Evolutionary conservation across 148 eudicot genomes (phyloP), one percentile per base, ranked within the genome.

Genomic region (Vaccinium macrocarpon): DNA sequence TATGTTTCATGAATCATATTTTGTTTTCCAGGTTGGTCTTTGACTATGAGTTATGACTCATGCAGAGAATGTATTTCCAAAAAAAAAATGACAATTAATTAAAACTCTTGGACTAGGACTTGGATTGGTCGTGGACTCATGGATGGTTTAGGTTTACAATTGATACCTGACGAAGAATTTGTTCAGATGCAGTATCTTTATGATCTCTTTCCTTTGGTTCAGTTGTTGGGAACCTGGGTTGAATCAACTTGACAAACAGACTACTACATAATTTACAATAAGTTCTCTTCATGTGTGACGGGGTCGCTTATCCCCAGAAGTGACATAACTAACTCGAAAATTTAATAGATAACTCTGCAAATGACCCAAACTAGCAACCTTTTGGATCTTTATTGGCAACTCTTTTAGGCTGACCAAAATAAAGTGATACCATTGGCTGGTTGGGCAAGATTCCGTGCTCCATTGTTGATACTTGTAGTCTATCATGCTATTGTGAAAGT

Each of bases 321-420:
- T 14, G 19, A 73, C 48, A 1, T 25, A 13, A 51, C 11, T n/a
- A 77, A 50, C 6, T 50, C 57, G 57, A 76, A 49, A 50, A 49
- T 48, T 12, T 15, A 18, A 46, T 16, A 35, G 42, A 14, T 14
- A 1, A 42, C 23, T 19, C 8, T 9, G 25, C 50, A 48, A 46
- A 21, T 42, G 51, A 74, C 78, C 55, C 29, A 32, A 12, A 48
- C 79, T 21, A 75, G 79, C 27, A 73, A 16, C 51, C 51, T 35
- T 16, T 42, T 42, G 79, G 51, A 75, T 19, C 25, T n/a, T n/a
- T 38, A 19, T 46, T 75, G 55, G 55, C 18, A 50, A 52, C 50
- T 76, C 16, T 50, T 23, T 76, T 27, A n/a, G 35, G 79, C 79
- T 76, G 29, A 74, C 52, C 56, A n/a, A 76, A 38, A 32, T 76